Conservation (phyloP, 352 stramenopile genomes). For the Phytophthora podocarpi region DNA sequence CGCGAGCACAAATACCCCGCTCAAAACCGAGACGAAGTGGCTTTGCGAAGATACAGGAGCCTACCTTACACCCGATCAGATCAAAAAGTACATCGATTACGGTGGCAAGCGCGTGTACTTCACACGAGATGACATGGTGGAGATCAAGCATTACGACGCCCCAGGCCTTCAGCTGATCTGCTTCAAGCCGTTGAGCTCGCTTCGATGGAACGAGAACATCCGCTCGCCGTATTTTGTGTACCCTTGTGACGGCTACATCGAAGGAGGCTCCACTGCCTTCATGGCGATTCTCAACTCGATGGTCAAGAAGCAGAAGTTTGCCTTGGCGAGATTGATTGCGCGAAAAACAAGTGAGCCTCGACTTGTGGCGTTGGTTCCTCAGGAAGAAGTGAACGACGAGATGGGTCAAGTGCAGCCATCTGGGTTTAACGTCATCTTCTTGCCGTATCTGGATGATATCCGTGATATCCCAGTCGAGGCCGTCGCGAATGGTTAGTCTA, state of each 20-base stretch:
- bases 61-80: conserved; percentile 75
- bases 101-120: conserved; percentile 84
- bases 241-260: conserved; percentile 77
- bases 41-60: conserved; percentile 82
- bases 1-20: conserved; percentile 70
- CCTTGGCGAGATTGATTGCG: conserved; percentile 69
- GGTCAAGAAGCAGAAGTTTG: conserved; percentile 66
- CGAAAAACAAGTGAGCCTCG: conserved; percentile 79
- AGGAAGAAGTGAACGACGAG: conserved; percentile 77
- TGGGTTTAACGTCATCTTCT: conserved; percentile 79
- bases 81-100: conserved; percentile 79
- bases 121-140: conserved; percentile 74
- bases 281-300: conserved; percentile 71
- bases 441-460: conserved; percentile 85
- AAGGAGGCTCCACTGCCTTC: conserved; percentile 76
- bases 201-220: conserved; percentile 76
- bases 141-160: conserved; percentile 81
- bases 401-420: conserved; percentile 81
- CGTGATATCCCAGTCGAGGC: conserved; percentile 60
- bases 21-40: conserved; percentile 87
- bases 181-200: conserved; percentile 67
- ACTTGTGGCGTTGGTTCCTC: conserved; percentile 75
- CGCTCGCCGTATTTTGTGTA: conserved; percentile 84
- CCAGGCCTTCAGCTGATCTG: conserved; percentile 81
- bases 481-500: conserved; percentile 39